These are phyloP conservation scores for Tolypocladium paradoxum DNA, from an alignment of 2,329 filamentous ascomycete species.

Conservation along the genomic window DNA sequence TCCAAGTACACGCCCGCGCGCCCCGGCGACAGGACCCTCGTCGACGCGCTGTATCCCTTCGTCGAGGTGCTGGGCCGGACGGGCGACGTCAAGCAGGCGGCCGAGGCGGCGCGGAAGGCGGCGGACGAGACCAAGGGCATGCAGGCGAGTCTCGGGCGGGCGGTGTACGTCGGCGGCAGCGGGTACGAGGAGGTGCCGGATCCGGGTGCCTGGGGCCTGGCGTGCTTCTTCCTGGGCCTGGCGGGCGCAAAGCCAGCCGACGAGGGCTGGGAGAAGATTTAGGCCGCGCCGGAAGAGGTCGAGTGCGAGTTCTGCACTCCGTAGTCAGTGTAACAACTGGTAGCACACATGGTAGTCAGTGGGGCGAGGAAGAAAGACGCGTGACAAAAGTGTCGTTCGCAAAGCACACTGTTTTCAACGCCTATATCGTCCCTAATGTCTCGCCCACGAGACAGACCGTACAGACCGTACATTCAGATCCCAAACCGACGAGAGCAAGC, in stretches of 20 bases:
- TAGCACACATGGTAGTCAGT: neutral
- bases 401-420: slow-evolving; percentile 22
- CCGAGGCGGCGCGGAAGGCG: slow-evolving; percentile 61
- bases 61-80: slow-evolving; percentile 58
- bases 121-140: slow-evolving; percentile 84
- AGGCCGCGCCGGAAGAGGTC: neutral
- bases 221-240: slow-evolving; percentile 72
- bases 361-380: slow-evolving; percentile 5
- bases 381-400: neutral
- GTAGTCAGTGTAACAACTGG: neutral
- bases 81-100: slow-evolving; percentile 60
- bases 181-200: slow-evolving; percentile 40
- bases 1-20: slow-evolving; percentile 80
- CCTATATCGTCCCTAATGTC: slow-evolving; percentile 24
- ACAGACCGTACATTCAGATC: slow-evolving; percentile 8
- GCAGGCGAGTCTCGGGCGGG: slow-evolving; percentile 69
- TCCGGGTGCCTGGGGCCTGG: slow-evolving; percentile 62
- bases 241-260: slow-evolving; percentile 29
- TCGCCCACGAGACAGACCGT: slow-evolving; percentile 16
- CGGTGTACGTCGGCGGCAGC: slow-evolving; percentile 33
- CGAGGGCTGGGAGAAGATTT: neutral
- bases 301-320: slow-evolving; percentile 1
- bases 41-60: slow-evolving; percentile 86
- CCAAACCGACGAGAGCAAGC: slow-evolving; percentile 9
- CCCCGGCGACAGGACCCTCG: slow-evolving; percentile 78